These are phyloP conservation scores for Pseudonectria foliicola DNA, from an alignment of 2,329 filamentous ascomycete genomes.

Conservation along the genomic window DNA sequence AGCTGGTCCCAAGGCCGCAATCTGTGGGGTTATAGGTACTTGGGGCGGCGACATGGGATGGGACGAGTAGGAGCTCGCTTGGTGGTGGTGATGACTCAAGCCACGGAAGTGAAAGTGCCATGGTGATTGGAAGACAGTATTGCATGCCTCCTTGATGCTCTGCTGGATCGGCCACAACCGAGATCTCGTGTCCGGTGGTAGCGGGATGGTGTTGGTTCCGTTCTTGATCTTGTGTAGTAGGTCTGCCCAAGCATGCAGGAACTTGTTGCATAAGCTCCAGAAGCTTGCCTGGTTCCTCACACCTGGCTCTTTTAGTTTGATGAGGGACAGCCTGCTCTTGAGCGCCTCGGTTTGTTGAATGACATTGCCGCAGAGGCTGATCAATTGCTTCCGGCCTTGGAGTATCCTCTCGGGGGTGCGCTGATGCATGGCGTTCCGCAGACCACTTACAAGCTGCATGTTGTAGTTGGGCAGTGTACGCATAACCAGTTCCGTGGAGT, in stretches of 20 bases:
- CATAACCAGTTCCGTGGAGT: conserved; percentile 66
- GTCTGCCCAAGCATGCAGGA: conserved; percentile 63
- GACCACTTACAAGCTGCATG: conserved; percentile 56
- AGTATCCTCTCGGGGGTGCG: conserved; percentile 52
- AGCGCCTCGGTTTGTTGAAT: conserved; percentile 68
- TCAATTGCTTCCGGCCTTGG: conserved; percentile 62
- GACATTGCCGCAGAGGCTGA: conserved; percentile 63
- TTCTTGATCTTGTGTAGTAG: conserved; percentile 55
- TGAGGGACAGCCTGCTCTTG: conserved; percentile 63
- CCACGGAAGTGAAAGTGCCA: conserved; percentile 41
- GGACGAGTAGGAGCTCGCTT: conserved; percentile 15
- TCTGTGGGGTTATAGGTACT: conserved; percentile 76
- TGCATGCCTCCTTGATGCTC: conserved; percentile 72
- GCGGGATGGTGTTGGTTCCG: conserved; percentile 41
- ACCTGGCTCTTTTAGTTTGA: conserved; percentile 79
- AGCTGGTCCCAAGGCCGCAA: conserved; percentile 80
- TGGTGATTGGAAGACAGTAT: conserved; percentile 57
- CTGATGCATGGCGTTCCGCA: conserved; percentile 56
- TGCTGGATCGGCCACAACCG: conserved; percentile 76
- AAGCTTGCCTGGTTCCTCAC: conserved; percentile 57
- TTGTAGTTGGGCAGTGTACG: conserved; percentile 64
- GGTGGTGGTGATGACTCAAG: conserved; percentile 8
- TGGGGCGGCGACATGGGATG: conserved; percentile 23
- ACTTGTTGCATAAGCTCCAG: conserved; percentile 67
- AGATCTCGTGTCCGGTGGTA: conserved; percentile 61